A percentile compares a stretch with the other conserved stretches of the same genome.
Conservation (phyloP, 441 rosid species). For the Erodium trifolium region DNA sequence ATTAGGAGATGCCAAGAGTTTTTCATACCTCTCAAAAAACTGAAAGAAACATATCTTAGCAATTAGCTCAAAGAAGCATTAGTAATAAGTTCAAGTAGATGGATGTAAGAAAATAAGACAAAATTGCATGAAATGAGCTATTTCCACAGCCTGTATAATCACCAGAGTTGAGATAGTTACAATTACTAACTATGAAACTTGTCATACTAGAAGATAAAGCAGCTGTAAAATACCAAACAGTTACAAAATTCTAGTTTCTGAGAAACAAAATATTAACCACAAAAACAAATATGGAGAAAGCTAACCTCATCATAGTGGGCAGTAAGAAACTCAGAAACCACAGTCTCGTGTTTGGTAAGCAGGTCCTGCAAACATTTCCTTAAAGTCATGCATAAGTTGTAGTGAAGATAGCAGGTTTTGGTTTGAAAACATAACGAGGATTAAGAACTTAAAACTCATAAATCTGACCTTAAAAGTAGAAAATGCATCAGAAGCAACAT, state of each 20-base stretch:
- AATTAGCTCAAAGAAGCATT: slow-evolving; percentile 20
- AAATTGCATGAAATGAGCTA: neutral
- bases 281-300: slow-evolving; percentile 17
- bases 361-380: slow-evolving; percentile 54
- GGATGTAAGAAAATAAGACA: neutral
- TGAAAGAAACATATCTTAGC: slow-evolving; percentile 33
- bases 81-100: slow-evolving; percentile 9
- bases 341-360: slow-evolving; percentile 66
- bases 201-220: neutral
- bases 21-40: slow-evolving; percentile 80
- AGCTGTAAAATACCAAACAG: neutral
- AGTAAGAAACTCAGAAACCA: slow-evolving; percentile 74
- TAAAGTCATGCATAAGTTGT: slow-evolving; percentile 10
- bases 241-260: neutral
- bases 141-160: slow-evolving; percentile 10
- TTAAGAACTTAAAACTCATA: slow-evolving; percentile 19
- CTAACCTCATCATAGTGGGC: slow-evolving; percentile 79
- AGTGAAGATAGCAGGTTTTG: slow-evolving; percentile 12
- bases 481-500: slow-evolving; percentile 95
- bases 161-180: slow-evolving; percentile 7
- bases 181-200: neutral
- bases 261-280: slow-evolving; percentile 1
- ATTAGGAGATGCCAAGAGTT: slow-evolving; percentile 72
- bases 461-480: slow-evolving; percentile 85
- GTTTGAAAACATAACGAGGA: slow-evolving; percentile 14